phyloP scores from a whole-genome alignment of 1,284 basidiomycete genomes.

The Erythrobasidium hasegawianum region DNA sequence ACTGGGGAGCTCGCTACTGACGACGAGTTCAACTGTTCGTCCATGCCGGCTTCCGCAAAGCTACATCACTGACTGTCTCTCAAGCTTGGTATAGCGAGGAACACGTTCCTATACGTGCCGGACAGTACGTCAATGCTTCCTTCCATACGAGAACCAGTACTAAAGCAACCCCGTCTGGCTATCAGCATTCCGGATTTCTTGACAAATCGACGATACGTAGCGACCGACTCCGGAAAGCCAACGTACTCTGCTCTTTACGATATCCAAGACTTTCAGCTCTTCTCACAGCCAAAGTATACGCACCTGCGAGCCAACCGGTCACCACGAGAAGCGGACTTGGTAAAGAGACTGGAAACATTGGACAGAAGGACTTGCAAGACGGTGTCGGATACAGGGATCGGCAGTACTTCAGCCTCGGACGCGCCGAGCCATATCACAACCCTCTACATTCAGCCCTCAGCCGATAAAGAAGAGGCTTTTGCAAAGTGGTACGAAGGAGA shows the following conservation, averaged over 20 bases:
- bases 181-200: slow-evolving; percentile 45
- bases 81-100: slow-evolving; percentile 52
- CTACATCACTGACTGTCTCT: no score
- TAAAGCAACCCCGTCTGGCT: neutral
- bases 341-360: slow-evolving; percentile 47
- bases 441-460: slow-evolving; percentile 37
- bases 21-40: slow-evolving; percentile 46
- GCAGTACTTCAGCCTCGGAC: slow-evolving; percentile 15
- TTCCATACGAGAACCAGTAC: neutral
- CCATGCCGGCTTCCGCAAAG: no score
- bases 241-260: slow-evolving; percentile 49
- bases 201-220: slow-evolving; percentile 45
- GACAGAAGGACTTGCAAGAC: slow-evolving; percentile 49
- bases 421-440: slow-evolving; percentile 37
- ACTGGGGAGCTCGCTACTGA: slow-evolving; percentile 43
- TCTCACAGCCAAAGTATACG: slow-evolving; percentile 47
- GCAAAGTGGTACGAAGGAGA: slow-evolving; percentile 43
- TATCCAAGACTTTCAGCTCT: slow-evolving; percentile 46
- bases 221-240: slow-evolving; percentile 39
- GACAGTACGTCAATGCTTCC: slow-evolving; percentile 37
- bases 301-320: slow-evolving; percentile 46
- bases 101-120: slow-evolving; percentile 49
- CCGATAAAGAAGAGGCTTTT: slow-evolving; percentile 35
- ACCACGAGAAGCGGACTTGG: slow-evolving; percentile 48
- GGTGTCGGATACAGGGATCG: slow-evolving; percentile 42